Evolutionary conservation across 2,329 filamentous ascomycete species (phyloP), one percentile per base, ranked within the genome.

Genomic region (Akanthomyces lecanii): DNA sequence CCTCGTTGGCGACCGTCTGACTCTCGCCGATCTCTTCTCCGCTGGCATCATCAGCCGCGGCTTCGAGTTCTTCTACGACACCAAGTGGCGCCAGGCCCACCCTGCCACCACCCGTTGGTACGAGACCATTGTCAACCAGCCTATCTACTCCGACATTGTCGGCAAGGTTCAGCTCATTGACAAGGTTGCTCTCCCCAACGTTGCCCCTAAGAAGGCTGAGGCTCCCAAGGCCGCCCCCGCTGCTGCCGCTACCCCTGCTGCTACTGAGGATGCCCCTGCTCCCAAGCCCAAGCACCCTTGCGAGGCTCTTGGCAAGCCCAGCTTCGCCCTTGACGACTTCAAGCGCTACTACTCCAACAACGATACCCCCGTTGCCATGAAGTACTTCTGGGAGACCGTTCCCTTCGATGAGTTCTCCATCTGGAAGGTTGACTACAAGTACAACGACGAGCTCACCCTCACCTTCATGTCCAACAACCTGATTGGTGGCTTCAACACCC

Each of bases 381-480:
- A 94, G 78, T 98, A 90, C 90, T 98, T 99, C 89, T 99, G 94
- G 94, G 88, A 97, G 82, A 92, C 96, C 79, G 86, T 87, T 80
- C 94, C 95, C 75, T 89, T 95, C 71, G 89, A 92, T 69, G 95
- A 99, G 81, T 99, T 95, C 87, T 96, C 92, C 63, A 81, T 99
- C 78, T 99, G 92, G 92, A 88, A 87, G 78, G 82, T 93, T 71
- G 89, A 93, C 81, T 99, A 97, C 89, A 97, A 97, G 89, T 99
- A 99, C 86, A 96, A 97, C 81, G 88, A 97, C 66, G 95, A 99
- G 88, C 86, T 99, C 70, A 97, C 92, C 75, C 83, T 95, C 79
- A 90, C 90, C 75, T 99, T 99, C 90, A 99, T 99, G 95, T 94
- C 92, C 71, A 91, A 90, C 85, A 99, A 99, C 87, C 83, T 98